A percentile compares a stretch with the other conserved stretches of the same genome.
Conservation (phyloP, 1,284 basidiomycete species). For the Agaricales sp. region DNA sequence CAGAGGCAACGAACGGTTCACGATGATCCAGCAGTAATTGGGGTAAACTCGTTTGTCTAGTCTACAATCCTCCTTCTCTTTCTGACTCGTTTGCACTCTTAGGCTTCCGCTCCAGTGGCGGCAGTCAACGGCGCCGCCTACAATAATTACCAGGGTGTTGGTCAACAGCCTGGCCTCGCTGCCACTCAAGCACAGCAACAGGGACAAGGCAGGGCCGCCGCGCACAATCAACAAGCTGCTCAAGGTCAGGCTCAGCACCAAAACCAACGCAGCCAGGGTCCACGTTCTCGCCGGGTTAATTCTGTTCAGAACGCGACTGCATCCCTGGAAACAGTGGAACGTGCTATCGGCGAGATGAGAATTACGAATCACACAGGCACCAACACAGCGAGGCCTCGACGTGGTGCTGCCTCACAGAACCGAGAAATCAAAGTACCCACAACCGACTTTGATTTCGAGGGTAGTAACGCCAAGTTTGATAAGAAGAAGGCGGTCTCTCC, state of each 20-base stretch:
- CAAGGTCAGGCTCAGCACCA: constrained; percentile 9
- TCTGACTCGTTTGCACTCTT: too few relatives aligned
- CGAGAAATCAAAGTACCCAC: constrained; percentile 45
- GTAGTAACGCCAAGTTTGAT: constrained; percentile 67
- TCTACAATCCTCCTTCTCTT: too few relatives aligned
- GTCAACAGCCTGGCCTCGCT: background rate
- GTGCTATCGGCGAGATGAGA: constrained; percentile 67
- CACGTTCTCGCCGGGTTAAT: constrained; percentile 21
- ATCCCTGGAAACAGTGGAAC: constrained; percentile 69
- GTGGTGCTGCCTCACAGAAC: constrained; percentile 21
- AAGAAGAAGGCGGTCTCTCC: constrained; percentile 38
- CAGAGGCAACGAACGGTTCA: constrained; percentile 44
- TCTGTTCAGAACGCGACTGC: constrained; percentile 62
- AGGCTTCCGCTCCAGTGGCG: constrained; percentile 10
- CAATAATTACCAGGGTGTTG: background rate
- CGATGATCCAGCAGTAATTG: constrained; percentile 62
- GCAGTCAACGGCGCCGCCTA: background rate
- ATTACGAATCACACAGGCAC: constrained; percentile 24
- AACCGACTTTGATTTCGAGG: constrained; percentile 70
- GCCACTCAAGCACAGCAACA: background rate
- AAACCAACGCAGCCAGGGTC: constrained; percentile 8
- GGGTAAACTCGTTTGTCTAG: background rate
- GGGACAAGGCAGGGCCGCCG: too few relatives aligned
- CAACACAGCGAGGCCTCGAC: constrained; percentile 26
- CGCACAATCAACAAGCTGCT: too few relatives aligned